Conservation (phyloP, 78 protist species). For the Monocercomonoides exilis region DNA sequence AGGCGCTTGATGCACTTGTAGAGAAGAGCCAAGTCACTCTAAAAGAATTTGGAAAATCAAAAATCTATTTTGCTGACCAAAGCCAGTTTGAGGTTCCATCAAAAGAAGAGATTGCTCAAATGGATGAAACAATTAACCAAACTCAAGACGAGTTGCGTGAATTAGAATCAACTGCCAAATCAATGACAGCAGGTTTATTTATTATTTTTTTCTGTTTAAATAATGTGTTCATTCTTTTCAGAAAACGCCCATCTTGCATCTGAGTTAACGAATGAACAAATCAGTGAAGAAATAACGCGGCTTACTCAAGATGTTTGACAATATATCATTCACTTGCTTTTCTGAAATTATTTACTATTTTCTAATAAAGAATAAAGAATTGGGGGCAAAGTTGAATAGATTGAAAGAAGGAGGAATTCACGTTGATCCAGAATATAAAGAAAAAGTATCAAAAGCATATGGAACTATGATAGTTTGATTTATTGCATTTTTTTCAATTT, state of each 20-base stretch:
- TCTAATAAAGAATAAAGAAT: neutral
- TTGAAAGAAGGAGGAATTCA: neutral
- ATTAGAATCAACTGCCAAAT: neutral
- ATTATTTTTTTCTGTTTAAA: neutral
- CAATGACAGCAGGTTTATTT: neutral
- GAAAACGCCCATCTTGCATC: neutral
- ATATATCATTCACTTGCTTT: too few species aligned
- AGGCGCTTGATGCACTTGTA: neutral
- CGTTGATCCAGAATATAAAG: neutral
- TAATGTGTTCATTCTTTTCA: too few species aligned
- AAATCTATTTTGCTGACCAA: neutral
- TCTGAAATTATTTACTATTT: too few species aligned
- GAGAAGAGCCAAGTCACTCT: neutral
- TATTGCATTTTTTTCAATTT: too few species aligned
- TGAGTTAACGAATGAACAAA: neutral
- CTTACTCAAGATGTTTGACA: neutral
- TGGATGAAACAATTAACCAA: neutral
- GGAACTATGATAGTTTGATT: neutral
- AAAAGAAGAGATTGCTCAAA: neutral
- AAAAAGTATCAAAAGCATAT: neutral
- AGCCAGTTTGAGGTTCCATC: slow-evolving; percentile 12
- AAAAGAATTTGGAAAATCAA: slow-evolving; percentile 3
- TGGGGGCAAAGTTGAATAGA: neutral
- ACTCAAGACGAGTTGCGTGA: neutral
- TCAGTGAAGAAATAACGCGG: neutral